Conservation (phyloP, 2,329 filamentous ascomycete species). For the Penicillium hesseltinei region DNA sequence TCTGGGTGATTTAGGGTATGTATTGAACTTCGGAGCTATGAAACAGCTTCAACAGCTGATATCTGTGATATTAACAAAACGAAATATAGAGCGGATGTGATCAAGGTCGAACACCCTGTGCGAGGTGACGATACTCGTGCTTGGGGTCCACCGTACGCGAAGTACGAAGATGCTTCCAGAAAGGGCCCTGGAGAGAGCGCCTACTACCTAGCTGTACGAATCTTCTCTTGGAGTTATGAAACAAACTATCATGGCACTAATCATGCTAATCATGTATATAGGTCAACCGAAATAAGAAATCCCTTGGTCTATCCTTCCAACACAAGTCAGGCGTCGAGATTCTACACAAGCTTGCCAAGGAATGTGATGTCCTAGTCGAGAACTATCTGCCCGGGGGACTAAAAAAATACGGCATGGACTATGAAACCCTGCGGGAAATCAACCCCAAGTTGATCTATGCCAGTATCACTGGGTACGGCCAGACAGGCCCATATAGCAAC, state of each 20-base stretch:
- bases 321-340: slow-evolving; percentile 80
- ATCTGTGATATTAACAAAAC: background rate
- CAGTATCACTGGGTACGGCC: slow-evolving; percentile 94
- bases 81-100: slow-evolving; percentile 75
- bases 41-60: background rate
- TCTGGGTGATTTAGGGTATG: slow-evolving; percentile 89
- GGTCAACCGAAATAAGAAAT: slow-evolving; percentile 98
- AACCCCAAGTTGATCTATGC: slow-evolving; percentile 90
- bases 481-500: slow-evolving; percentile 84
- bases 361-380: slow-evolving; percentile 91
- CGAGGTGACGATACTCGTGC: slow-evolving; percentile 91
- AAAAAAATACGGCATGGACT: slow-evolving; percentile 90
- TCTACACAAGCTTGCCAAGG: slow-evolving; percentile 76
- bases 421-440: slow-evolving; percentile 71
- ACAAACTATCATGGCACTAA: slow-evolving; percentile 2
- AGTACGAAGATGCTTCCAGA: slow-evolving; percentile 61
- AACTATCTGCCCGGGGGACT: slow-evolving; percentile 91
- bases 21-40: slow-evolving; percentile 2
- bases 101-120: slow-evolving; percentile 93
- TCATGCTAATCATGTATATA: slow-evolving; percentile 35
- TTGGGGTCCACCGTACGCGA: slow-evolving; percentile 93
- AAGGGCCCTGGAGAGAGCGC: slow-evolving; percentile 81
- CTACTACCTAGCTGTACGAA: slow-evolving; percentile 80
- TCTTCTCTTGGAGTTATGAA: background rate
- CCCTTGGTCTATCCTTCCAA: slow-evolving; percentile 85